These are phyloP conservation scores for Anisogramma anomala DNA, from an alignment of 2,329 filamentous ascomycete genomes.

Conservation along the genomic window DNA sequence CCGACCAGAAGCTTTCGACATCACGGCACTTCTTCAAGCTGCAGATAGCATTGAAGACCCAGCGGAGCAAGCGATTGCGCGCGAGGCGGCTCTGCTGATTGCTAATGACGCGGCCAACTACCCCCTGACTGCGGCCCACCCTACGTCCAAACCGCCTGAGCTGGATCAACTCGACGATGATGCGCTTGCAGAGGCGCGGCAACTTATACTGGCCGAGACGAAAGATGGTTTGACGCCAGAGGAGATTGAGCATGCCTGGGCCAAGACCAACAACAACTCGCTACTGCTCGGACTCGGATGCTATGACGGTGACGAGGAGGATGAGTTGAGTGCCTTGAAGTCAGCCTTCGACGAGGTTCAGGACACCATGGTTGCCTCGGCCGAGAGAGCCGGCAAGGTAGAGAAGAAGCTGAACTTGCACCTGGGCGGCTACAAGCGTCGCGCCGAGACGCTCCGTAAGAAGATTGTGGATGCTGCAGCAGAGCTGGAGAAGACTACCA, in stretches of 20 bases:
- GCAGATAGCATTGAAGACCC: constrained; percentile 51
- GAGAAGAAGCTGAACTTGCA: constrained; percentile 88
- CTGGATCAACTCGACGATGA: constrained; percentile 59
- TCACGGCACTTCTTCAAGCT: constrained; percentile 53
- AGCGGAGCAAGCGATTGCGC: constrained; percentile 57
- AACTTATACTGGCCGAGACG: constrained; percentile 63
- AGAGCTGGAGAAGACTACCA: constrained; percentile 60
- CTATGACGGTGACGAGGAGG: constrained; percentile 66
- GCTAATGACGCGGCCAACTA: constrained; percentile 70
- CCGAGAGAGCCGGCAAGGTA: constrained; percentile 71
- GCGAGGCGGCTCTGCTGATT: constrained; percentile 68
- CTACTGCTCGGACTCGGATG: constrained; percentile 69
- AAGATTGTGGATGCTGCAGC: constrained; percentile 69
- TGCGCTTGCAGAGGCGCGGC: constrained; percentile 60
- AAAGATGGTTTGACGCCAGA: constrained; percentile 37
- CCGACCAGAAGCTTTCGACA: constrained; percentile 60
- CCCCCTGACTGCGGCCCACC: constrained; percentile 54
- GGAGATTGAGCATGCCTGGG: constrained; percentile 42
- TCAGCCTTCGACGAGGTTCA: constrained; percentile 67
- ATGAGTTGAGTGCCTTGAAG: constrained; percentile 52
- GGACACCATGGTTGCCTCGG: constrained; percentile 59
- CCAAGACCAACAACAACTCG: constrained; percentile 39
- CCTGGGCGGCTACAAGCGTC: constrained; percentile 81
- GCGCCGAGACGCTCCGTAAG: constrained; percentile 64
- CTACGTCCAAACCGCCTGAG: constrained; percentile 48